Evolutionary conservation across 2,329 filamentous ascomycete species (phyloP), one percentile per base, ranked within the genome.

Genomic region (Exophiala alcalophila): DNA sequence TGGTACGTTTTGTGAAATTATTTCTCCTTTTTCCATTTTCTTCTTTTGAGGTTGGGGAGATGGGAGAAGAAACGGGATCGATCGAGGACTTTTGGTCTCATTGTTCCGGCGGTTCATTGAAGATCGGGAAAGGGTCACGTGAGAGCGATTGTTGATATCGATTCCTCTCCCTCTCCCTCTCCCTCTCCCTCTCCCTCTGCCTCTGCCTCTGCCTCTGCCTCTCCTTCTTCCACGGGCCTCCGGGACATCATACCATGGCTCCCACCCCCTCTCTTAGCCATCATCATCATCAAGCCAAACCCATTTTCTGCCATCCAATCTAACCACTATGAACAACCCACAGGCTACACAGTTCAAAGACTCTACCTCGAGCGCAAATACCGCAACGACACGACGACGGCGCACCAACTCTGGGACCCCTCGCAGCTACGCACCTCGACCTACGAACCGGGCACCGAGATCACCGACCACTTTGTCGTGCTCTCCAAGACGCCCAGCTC

Each of bases 401-500:
- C 71, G 2, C 57, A 67, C 32, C 78, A 85, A 50, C 72, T 86
- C 1, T 86, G 83, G 80, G 71, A 73, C 2, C 65, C 61, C 3
- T 62, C 71, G 8, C 70, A 81, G 37, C 72, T 86, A 2, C 60
- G 69, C 4, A 54, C 63, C n/a, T 78, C 70, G 44, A 69, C 54
- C 7, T 86, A 86, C 58, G 73, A 80, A 14, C 68, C 73, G 26
- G 82, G 82, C 23, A 83, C 82, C 1, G 59, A 70, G 27, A 75
- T 86, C 44, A 83, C 78, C 3, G 81, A 86, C 59, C 83, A 86
- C 61, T 86, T 86, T 57, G 80, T 86, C 60, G 81, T 86, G 0
- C 66, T 86, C 1, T 76, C 80, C 39, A 82, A 82, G 64, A 80
- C 76, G 0, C 66, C 74, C 0, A 71, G 70, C 5, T 67, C 72